Conservation (phyloP, 2,329 filamentous ascomycete genomes). For the Aspergillus udagawae region DNA sequence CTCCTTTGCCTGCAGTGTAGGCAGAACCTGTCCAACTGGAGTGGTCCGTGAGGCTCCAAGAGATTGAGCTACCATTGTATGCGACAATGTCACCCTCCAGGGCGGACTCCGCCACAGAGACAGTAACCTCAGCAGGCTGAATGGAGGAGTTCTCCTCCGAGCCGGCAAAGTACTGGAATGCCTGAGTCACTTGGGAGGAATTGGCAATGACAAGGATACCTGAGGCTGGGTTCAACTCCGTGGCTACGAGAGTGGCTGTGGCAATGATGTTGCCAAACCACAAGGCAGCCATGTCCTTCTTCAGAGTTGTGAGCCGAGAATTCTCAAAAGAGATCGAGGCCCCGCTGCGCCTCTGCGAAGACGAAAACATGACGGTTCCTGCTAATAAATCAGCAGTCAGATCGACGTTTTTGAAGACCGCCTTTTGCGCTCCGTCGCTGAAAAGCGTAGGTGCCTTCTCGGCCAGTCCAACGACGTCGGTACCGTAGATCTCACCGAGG, state of each 20-base stretch:
- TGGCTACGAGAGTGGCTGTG: conserved; percentile 5
- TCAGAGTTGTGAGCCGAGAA: conserved; percentile 19
- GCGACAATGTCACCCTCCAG: conserved; percentile 29
- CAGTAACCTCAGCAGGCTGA: conserved; percentile 21
- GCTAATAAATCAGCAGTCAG: conserved; percentile 27
- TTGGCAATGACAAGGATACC: conserved; percentile 23
- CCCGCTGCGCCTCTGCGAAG: conserved; percentile 13
- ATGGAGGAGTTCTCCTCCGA: conserved; percentile 25
- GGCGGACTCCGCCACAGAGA: conserved; percentile 22
- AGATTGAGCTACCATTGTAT: conserved; percentile 25
- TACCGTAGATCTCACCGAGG: conserved; percentile 23
- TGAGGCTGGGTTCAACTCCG: conserved; percentile 13
- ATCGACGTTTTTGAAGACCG: conserved; percentile 11
- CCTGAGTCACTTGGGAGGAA: conserved; percentile 28
- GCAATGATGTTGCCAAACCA: conserved; percentile 32
- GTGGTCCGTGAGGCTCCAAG: conserved; percentile 9
- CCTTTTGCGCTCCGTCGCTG: conserved; percentile 20
- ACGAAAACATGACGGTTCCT: conserved; percentile 24
- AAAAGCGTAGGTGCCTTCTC: conserved; percentile 22
- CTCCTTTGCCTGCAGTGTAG: conserved; percentile 8
- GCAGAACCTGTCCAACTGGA: conserved; percentile 16
- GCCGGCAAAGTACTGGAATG: conserved; percentile 30
- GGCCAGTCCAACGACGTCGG: conserved; percentile 22
- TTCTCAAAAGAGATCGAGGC: conserved; percentile 18
- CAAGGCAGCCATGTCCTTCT: conserved; percentile 19